Percentiles rank a stretch among this genome's conserved stretches.
Evolutionary conservation across 805 yeast species (phyloP).

Genomic region (Wickerhamiella domercqiae): DNA sequence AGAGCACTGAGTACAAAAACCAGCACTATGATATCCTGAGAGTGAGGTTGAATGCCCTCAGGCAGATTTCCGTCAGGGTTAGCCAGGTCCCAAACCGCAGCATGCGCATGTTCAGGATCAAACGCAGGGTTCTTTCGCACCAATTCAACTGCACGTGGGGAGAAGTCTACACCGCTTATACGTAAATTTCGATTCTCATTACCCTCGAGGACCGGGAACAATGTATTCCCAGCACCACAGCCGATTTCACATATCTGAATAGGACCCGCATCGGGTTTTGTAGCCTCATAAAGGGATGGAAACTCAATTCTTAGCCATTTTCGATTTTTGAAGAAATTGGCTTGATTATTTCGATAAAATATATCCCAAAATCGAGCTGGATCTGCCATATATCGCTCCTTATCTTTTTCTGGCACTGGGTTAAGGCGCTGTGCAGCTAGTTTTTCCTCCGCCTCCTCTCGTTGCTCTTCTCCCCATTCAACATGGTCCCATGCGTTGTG

Average conservation of each 20-base stretch:
- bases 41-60: constrained; percentile 62
- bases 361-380: constrained; percentile 95
- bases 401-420: constrained; percentile 85
- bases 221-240: constrained; percentile 96
- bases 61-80: constrained; percentile 62
- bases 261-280: constrained; percentile 55
- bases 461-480: constrained; percentile 91
- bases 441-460: constrained; percentile 54
- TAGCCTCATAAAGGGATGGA: constrained; percentile 67
- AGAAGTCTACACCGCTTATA: constrained; percentile 79
- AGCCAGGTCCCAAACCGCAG: constrained; percentile 92
- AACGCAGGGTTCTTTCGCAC: constrained; percentile 53
- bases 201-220: constrained; percentile 74
- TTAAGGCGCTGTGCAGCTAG: constrained; percentile 57
- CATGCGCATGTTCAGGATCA: constrained; percentile 47
- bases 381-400: constrained; percentile 53
- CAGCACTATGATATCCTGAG: constrained; percentile 87
- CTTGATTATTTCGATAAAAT: constrained; percentile 78
- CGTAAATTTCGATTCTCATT: constrained; percentile 65
- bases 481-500: constrained; percentile 97
- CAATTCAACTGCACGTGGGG: constrained; percentile 75
- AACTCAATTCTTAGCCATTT: constrained; percentile 94
- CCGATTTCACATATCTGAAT: constrained; percentile 78
- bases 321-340: constrained; percentile 90
- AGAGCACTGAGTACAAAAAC: constrained; percentile 87